Base-by-base conservation (phyloP, 371 early-diverging fungal genomes). In the Syncephalastrum monosporum region DNA sequence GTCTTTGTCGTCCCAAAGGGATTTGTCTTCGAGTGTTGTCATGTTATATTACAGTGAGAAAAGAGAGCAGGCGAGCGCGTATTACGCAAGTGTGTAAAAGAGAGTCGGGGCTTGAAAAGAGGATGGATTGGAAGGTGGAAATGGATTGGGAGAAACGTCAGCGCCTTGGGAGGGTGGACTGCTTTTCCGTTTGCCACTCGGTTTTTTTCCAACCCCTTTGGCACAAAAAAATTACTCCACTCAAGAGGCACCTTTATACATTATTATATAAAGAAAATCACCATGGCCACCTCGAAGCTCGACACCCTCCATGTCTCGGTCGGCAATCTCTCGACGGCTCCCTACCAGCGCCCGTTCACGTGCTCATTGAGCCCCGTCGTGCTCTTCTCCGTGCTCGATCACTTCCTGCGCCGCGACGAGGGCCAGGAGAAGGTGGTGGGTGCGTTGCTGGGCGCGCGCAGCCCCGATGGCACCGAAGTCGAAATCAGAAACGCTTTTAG, bases 401-500 rank as follows among this genome's bases (percentile, higher is more conserved):
- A 95, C 72, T 93, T 81, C 66, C 71, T 94, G 59, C 91, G 97
- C 51, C 88, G 93, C 60, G 85, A 90, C 64, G 91, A 91, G 53
- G 77, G 80, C 48, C 91, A 93, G 69, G 80, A 82, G 57, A 81
- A 89, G 55, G 95, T 94, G 19, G 86, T 96, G 57, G 97, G 97
- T 57, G 93, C 93, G 16, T 81, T 97, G 21, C 76, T 97, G 41
- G 88, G 94, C 68, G 83, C 82, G 56, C 85, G 93, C 56, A 87
- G 88, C 67, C 90, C 89, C 56, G 94, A 94, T 71, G 92, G 92
- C 50, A 77, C 82, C 44, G 86, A 91, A 64, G 87, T 95, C 19
- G 94, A 95, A 77, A 86, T 96, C 71, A 77, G 90, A 65, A 91
- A 89, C 77, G 84, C 92, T 72, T 94, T 94, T 72, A 86, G 94